These are phyloP conservation scores for Sphaceloma murrayae DNA, from an alignment of 2,329 filamentous ascomycete genomes.

Conservation along the genomic window DNA sequence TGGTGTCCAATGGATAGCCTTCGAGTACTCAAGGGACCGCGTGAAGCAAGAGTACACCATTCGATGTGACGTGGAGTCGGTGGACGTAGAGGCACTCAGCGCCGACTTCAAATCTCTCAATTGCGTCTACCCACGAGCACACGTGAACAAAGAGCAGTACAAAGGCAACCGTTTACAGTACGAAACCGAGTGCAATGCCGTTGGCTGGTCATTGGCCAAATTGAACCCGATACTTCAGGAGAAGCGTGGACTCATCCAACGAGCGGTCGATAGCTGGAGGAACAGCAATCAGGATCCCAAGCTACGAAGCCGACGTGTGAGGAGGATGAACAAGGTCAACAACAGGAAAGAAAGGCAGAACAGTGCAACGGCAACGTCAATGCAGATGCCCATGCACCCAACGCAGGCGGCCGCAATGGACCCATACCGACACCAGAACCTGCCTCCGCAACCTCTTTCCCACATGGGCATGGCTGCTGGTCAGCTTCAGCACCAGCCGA, in stretches of 20 bases:
- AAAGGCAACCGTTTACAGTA: constrained; percentile 91
- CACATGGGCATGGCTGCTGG: constrained; percentile 16
- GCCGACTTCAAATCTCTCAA: constrained; percentile 96
- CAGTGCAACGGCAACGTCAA: constrained; percentile 42
- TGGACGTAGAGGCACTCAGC: constrained; percentile 76
- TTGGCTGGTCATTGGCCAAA: constrained; percentile 97
- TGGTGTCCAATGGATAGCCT: constrained; percentile 97
- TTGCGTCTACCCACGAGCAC: constrained; percentile 92
- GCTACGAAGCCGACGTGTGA: constrained; percentile 79
- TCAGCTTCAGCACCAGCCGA: constrained; percentile 18
- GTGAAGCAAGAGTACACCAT: constrained; percentile 99
- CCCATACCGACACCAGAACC: constrained; percentile 1
- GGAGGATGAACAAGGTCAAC: constrained; percentile 93
- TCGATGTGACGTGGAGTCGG: constrained; percentile 92
- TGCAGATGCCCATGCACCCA: constrained; percentile 37
- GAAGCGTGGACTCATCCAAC: constrained; percentile 90
- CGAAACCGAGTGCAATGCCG: constrained; percentile 96
- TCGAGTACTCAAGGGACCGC: constrained; percentile 91
- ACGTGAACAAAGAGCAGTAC: constrained; percentile 92
- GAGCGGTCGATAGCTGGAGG: constrained; percentile 95
- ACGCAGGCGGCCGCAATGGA: constrained; percentile 3
- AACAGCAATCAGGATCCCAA: constrained; percentile 97
- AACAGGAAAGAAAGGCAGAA: constrained; percentile 42
- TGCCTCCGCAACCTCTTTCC: neutral
- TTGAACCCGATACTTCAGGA: constrained; percentile 83